Evolutionary conservation across 139 green algal genomes (phyloP), one percentile per base, ranked within the genome.

Genomic region (Yamagishiella unicocca): DNA sequence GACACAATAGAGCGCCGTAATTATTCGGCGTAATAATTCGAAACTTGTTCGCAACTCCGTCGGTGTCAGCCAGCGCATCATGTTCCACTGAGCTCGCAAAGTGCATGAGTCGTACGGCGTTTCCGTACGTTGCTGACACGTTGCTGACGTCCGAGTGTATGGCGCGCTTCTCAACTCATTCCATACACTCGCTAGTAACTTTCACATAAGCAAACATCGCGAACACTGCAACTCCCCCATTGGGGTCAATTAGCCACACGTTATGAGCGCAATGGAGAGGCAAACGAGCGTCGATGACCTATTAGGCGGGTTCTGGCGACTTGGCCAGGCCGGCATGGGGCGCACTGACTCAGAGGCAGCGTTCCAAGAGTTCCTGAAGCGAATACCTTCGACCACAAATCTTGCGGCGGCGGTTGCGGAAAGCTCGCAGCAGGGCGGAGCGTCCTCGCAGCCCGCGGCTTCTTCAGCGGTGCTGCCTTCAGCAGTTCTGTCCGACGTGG

Each of bases 321-420:
- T 90, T 27, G 64, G 84, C 62, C 55, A 89, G 53, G 71, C 86
- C 37, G 91, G 90, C 8, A 92, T 96, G 31, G 89, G 90, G 1
- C 75, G 94, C 24, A 95, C 88, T 7, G 92, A 95, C 83, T 89
- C 55, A 2, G 92, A 96, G 58, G 87, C 90, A 25, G 93, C 93
- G 1, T 96, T 96, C 75, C 86, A 94, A 73, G 95, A 96, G 46
- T 96, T 96, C 70, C 64, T 97, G 0, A 95, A 95, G 66, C 90
- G 93, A n/a, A 97, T 97, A 61, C 95, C 95, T 0, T 94, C 89
- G 9, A 91, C 90, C 19, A 94, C 73, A 21, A 95, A 95, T 89
- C 87, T 96, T 2, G 90, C 89, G 12, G 87, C 89, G 29, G 77
- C 85, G 53, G 61, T 88, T 45, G 84, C 75, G 62, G 72, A 86